Conservation (phyloP, 2,329 filamentous ascomycete genomes). For the Cryphonectria parasitica region DNA sequence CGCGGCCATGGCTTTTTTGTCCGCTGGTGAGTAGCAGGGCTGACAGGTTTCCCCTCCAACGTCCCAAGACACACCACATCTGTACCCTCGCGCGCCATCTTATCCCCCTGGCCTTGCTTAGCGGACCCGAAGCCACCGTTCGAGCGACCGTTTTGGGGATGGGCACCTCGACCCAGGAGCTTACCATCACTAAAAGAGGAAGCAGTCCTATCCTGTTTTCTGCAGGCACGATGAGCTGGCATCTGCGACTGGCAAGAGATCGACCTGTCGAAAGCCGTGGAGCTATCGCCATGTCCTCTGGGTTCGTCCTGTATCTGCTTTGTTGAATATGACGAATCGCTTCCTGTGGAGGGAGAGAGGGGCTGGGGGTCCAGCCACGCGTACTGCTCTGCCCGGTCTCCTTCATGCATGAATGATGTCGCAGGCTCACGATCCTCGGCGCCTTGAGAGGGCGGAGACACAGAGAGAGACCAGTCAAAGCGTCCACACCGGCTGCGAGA, state of each 20-base stretch:
- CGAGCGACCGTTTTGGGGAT: conserved; percentile 8
- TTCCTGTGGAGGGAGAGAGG: background rate
- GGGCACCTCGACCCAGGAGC: background rate
- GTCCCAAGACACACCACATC: background rate
- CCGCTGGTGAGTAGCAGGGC: conserved; percentile 3
- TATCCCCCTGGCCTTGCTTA: background rate
- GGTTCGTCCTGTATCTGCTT: background rate
- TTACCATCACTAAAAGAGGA: conserved; percentile 12
- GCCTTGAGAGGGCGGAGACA: background rate
- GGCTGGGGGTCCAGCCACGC: conserved; percentile 9
- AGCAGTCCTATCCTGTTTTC: conserved; percentile 1
- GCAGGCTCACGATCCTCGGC: conserved; percentile 12
- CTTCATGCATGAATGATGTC: conserved; percentile 10
- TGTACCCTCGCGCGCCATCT: background rate
- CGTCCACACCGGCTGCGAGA: conserved; percentile 5
- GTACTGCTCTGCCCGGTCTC: background rate
- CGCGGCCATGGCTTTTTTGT: conserved; percentile 5
- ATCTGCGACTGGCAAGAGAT: conserved; percentile 8
- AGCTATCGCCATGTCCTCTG: background rate
- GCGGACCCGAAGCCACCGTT: conserved; percentile 11
- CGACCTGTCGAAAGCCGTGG: background rate
- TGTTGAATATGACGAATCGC: conserved; percentile 9
- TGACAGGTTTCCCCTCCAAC: background rate
- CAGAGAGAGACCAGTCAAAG: background rate
- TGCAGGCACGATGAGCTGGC: conserved; percentile 15